phyloP scores from a whole-genome alignment of 176 grass and related monocot genomes.

The Eleusine coracana region DNA sequence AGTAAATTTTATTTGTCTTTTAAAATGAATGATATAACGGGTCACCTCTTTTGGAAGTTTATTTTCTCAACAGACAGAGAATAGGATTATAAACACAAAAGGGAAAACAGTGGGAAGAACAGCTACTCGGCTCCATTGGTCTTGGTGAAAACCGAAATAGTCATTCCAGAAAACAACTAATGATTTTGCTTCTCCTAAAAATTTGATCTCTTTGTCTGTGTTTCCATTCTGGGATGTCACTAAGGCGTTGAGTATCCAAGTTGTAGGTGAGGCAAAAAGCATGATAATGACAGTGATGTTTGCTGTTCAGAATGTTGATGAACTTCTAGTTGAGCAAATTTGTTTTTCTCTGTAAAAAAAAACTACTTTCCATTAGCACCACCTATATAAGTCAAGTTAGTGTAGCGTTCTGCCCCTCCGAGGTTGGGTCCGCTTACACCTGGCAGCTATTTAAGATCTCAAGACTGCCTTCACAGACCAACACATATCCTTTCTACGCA shows the following conservation, averaged over 20 bases:
- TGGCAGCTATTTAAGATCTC: too few relatives aligned
- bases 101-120: constrained; percentile 5
- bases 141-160: constrained; percentile 7
- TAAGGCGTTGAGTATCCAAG: constrained; percentile 13
- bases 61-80: neutral
- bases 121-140: neutral
- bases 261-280: neutral
- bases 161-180: constrained; percentile 15
- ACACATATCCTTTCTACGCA: too few relatives aligned
- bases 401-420: too few relatives aligned
- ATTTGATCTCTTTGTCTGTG: neutral
- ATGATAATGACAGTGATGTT: neutral
- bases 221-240: constrained; percentile 15
- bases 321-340: neutral
- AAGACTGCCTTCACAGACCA: too few relatives aligned
- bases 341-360: neutral
- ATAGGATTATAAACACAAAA: neutral
- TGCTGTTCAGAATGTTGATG: neutral
- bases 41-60: constrained; percentile 23
- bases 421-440: too few relatives aligned
- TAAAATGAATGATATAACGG: neutral
- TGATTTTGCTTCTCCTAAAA: neutral
- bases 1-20: neutral
- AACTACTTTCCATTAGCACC: neutral
- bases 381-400: neutral